phyloP scores from a whole-genome alignment of 2,329 filamentous ascomycete genomes.

The Xylaria sp. region DNA sequence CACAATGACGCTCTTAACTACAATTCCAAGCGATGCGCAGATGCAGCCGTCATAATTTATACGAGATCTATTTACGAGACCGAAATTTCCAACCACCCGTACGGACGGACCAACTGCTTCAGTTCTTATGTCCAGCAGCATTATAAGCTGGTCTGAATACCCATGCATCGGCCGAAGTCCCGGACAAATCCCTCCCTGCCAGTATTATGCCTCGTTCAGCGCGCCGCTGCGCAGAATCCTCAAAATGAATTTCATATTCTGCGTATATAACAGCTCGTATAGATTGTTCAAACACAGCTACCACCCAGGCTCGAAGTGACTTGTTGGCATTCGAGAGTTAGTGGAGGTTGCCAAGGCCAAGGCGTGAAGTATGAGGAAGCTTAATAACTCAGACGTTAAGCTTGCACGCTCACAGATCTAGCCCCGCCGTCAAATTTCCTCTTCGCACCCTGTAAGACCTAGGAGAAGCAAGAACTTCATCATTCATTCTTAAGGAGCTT shows the following conservation, averaged over 20 bases:
- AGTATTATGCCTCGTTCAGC: slow-evolving; percentile 7
- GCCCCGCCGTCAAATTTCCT: too few relatives aligned
- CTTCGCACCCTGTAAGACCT: too few relatives aligned
- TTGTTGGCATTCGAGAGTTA: slow-evolving; percentile 5
- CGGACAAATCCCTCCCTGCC: slow-evolving; percentile 19
- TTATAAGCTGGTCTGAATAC: background rate
- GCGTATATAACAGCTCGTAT: background rate
- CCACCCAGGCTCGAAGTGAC: background rate
- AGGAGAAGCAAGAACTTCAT: background rate
- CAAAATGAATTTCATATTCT: slow-evolving; percentile 10
- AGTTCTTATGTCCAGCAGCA: background rate
- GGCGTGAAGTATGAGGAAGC: background rate
- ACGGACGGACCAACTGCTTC: slow-evolving; percentile 22
- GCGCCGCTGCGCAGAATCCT: background rate
- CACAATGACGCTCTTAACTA: background rate
- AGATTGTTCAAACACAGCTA: background rate
- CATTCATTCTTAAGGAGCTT: background rate
- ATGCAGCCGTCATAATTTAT: slow-evolving; percentile 11
- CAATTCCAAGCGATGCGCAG: background rate
- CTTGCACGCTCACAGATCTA: too few relatives aligned
- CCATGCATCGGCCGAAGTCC: slow-evolving; percentile 28
- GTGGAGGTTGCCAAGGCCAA: slow-evolving; percentile 24
- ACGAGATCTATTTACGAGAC: background rate
- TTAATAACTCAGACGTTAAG: too few relatives aligned
- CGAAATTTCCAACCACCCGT: slow-evolving; percentile 5